Percentiles rank a stretch among this genome's conserved stretches.
phyloP scores from a whole-genome alignment of 2,329 filamentous ascomycete species.

The Pyrenophora teres region DNA sequence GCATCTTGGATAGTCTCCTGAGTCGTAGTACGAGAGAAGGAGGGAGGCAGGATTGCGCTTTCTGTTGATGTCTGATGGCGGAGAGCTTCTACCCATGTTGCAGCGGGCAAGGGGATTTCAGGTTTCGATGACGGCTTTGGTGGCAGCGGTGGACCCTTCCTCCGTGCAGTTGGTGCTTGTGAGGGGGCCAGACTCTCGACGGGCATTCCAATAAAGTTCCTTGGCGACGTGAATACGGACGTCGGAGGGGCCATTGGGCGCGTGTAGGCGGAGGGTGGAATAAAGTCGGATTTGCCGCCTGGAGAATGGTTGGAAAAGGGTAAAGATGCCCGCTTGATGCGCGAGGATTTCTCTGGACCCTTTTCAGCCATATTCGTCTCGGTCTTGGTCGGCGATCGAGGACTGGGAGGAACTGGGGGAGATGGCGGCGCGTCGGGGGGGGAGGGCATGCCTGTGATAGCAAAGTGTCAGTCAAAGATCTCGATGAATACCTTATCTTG shows the following conservation, averaged over 20 bases:
- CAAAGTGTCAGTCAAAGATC: constrained; percentile 14
- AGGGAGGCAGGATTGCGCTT: constrained; percentile 30
- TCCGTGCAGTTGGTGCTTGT: constrained; percentile 21
- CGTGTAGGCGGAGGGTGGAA: constrained; percentile 27
- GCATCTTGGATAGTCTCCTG: constrained; percentile 19
- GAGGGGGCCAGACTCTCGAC: constrained; percentile 26
- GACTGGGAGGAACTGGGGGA: constrained; percentile 9
- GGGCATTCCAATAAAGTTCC: constrained; percentile 31
- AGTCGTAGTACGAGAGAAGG: constrained; percentile 18
- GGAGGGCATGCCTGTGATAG: constrained; percentile 18
- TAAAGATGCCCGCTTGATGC: constrained; percentile 24
- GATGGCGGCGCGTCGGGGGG: constrained; percentile 11
- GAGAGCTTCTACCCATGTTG: constrained; percentile 19
- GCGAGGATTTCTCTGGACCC: constrained; percentile 16
- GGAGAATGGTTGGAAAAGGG: constrained; percentile 7
- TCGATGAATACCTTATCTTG: constrained; percentile 6
- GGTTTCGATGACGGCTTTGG: constrained; percentile 15
- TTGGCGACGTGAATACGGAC: constrained; percentile 30
- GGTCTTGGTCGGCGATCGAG: constrained; percentile 17
- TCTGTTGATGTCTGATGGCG: constrained; percentile 22
- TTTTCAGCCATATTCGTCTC: constrained; percentile 23
- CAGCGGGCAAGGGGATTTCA: constrained; percentile 12
- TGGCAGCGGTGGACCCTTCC: constrained; percentile 12
- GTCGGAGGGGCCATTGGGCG: constrained; percentile 38
- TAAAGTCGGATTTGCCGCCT: constrained; percentile 1